phyloP scores from a whole-genome alignment of 345 rosid genomes.

The Corchorus olitorius region DNA sequence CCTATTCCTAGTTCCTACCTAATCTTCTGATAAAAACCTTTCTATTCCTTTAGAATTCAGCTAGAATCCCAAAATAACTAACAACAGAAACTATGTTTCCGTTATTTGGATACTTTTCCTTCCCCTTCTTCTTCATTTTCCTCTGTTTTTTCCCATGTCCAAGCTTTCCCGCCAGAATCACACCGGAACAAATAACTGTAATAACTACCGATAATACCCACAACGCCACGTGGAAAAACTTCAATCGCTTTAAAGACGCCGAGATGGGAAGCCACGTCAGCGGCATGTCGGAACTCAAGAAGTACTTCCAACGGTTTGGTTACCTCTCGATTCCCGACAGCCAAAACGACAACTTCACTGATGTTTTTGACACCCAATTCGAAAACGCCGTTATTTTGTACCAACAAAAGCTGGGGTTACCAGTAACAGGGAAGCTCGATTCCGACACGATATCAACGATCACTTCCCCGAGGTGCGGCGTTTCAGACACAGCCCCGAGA shows the following conservation, averaged over 20 bases:
- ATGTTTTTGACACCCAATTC: constrained; percentile 58
- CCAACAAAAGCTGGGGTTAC: constrained; percentile 67
- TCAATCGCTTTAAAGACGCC: constrained; percentile 66
- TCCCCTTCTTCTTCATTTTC: constrained; percentile 21
- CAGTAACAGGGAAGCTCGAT: constrained; percentile 68
- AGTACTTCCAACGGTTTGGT: constrained; percentile 79
- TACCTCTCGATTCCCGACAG: constrained; percentile 44
- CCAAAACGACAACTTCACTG: constrained; percentile 41
- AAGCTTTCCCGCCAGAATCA: constrained; percentile 45
- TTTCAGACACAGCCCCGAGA: constrained; percentile 43
- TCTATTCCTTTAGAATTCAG: not conserved
- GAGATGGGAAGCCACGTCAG: constrained; percentile 60
- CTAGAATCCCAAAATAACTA: constrained; percentile 20
- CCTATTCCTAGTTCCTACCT: not conserved
- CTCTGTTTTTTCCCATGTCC: constrained; percentile 30
- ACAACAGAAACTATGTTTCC: constrained; percentile 38
- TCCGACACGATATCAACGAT: constrained; percentile 55
- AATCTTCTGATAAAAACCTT: constrained; percentile 12
- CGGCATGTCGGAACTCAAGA: constrained; percentile 88
- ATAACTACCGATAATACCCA: constrained; percentile 30
- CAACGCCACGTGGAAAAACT: constrained; percentile 74
- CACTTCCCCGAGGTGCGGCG: constrained; percentile 84
- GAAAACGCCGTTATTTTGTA: constrained; percentile 56
- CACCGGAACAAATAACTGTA: constrained; percentile 40
- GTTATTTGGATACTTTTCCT: constrained; percentile 31